A percentile compares a stretch with the other conserved stretches of the same genome.
Evolutionary conservation across 768 basidiomycete genomes (phyloP).

Genomic region (Boletus tomentosulus): DNA sequence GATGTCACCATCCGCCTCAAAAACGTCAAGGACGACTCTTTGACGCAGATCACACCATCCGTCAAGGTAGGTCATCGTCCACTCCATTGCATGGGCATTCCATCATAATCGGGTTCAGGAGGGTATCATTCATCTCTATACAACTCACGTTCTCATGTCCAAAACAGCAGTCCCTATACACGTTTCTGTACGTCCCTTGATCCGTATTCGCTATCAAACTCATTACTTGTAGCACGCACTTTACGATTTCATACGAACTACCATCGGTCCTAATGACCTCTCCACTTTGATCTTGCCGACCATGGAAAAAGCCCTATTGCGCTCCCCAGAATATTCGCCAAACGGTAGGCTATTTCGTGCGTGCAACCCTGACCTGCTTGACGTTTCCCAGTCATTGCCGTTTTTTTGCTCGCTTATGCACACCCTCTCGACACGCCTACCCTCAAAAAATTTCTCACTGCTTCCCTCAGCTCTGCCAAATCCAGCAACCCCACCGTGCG

Average conservation of each 20-base stretch:
- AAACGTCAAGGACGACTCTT: constrained; percentile 41
- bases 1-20: constrained; percentile 71
- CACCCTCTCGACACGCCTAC: constrained; percentile 44
- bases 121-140: constrained; percentile 58
- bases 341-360: constrained; percentile 40
- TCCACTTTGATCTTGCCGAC: constrained; percentile 54
- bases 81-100: background rate
- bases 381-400: constrained; percentile 43
- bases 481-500: constrained; percentile 67
- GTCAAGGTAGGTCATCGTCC: constrained; percentile 38
- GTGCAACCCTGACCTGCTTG: background rate
- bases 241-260: constrained; percentile 56
- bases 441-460: constrained; percentile 54
- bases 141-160: constrained; percentile 59
- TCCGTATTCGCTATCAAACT: constrained; percentile 5
- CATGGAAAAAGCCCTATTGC: constrained; percentile 75
- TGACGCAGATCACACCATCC: constrained; percentile 41
- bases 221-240: constrained; percentile 42
- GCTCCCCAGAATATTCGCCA: constrained; percentile 78
- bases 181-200: constrained; percentile 42
- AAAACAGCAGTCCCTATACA: constrained; percentile 60
- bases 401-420: constrained; percentile 54
- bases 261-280: constrained; percentile 50
- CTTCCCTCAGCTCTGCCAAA: constrained; percentile 65
- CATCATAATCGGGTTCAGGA: constrained; percentile 34